Base-by-base conservation (phyloP, 2,329 filamentous ascomycete genomes). In the Aspergillus cejpii region DNA sequence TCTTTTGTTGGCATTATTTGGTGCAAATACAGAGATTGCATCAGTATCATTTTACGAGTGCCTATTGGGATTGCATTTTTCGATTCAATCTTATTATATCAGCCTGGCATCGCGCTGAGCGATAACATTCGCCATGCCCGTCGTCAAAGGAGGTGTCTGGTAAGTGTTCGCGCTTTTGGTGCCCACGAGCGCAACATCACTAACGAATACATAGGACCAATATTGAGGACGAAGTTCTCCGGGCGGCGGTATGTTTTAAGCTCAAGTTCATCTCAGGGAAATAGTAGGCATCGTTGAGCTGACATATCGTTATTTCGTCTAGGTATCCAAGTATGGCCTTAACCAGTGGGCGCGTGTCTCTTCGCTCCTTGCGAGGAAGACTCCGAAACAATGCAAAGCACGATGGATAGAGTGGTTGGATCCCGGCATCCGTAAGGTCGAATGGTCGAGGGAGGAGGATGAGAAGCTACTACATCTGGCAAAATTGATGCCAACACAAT, bases 281-380 rank as follows among this genome's bases (percentile, higher is more conserved):
- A 11, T 15, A 8, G 6, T 8, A 4, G 3, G 15, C 8, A 17
- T 34, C 11, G 0, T 6, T 19, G 31, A 20, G 39, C 51, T 52
- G 29, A 55, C 37, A n/a, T 5, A 15, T 17, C 37, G 15, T 38
- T 26, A 4, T 43, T 19, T 26, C 34, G 3, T n/a, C 37, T 39
- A 67, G 64, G 65, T 94, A 53, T 92, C 87, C 57, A 95, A 95
- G 68, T 95, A 95, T 76, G 89, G 89, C 39, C 78, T 95, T 50
- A 92, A 95, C 64, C 92, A 98, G 72, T 98, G 92, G 92, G 91
- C 92, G 64, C 91, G 92, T 69, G 92, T 97, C 53, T 96, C 92
- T 44, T 97, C 92, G 47, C 80, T 98, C 54, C 83, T 98, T 55
- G 91, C 91, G 65, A 87, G 94, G 62, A 98, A 98, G 71, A 97